Evolutionary conservation across 495 filamentous ascomycete species (phyloP).

Genomic region (Podospora tetraspora): DNA sequence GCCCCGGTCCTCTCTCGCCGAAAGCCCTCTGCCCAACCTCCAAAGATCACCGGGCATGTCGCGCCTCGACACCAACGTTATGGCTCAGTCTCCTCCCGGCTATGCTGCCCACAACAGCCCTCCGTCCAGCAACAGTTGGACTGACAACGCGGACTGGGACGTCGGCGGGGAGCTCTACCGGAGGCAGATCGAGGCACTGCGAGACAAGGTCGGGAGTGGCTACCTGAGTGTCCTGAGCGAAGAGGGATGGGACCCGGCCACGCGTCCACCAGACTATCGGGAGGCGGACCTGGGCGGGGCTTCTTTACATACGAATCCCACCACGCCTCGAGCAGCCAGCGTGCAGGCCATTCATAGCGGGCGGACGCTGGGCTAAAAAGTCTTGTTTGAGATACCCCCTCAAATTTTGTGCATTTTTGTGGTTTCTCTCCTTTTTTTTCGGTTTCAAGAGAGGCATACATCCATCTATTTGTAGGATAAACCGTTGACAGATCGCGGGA

Average conservation of each 20-base stretch:
- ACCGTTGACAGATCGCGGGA: slow-evolving; percentile 12
- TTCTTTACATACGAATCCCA: slow-evolving; percentile 38
- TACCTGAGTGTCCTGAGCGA: slow-evolving; percentile 85
- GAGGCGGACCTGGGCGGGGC: slow-evolving; percentile 37
- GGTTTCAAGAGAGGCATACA: not conserved
- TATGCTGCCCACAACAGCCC: slow-evolving; percentile 35
- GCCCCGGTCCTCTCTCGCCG: slow-evolving; percentile 19
- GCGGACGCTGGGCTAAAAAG: slow-evolving; percentile 41
- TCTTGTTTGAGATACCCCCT: slow-evolving; percentile 22
- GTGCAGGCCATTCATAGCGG: slow-evolving; percentile 49
- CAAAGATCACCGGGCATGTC: slow-evolving; percentile 36
- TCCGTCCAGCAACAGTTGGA: slow-evolving; percentile 36
- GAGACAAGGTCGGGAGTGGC: slow-evolving; percentile 72
- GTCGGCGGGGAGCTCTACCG: slow-evolving; percentile 72
- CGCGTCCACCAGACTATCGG: slow-evolving; percentile 32
- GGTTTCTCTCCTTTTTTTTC: slow-evolving; percentile 8
- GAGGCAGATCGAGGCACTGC: slow-evolving; percentile 77
- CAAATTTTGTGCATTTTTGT: slow-evolving; percentile 16
- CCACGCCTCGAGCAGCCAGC: slow-evolving; percentile 41
- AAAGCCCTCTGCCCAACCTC: slow-evolving; percentile 27
- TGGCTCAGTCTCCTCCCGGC: slow-evolving; percentile 38
- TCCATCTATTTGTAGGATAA: slow-evolving; percentile 18
- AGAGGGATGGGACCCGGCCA: slow-evolving; percentile 52
- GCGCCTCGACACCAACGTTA: slow-evolving; percentile 42
- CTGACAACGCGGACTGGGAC: slow-evolving; percentile 55